Evolutionary conservation across 2,329 filamentous ascomycete genomes (phyloP), one percentile per base, ranked within the genome.

Genomic region (Diplodia scrobiculata): DNA sequence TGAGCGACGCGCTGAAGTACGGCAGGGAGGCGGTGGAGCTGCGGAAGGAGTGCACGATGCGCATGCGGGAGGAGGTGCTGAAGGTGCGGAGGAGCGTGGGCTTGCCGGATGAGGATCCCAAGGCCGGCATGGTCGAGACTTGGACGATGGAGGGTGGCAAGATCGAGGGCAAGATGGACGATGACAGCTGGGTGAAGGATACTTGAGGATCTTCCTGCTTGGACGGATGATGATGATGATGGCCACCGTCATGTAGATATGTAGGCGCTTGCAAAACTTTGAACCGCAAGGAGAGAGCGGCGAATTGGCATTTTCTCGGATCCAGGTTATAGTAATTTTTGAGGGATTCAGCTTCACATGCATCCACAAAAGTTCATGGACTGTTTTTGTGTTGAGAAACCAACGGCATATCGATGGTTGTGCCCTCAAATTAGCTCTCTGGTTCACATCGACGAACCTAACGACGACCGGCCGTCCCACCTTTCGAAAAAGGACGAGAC

Each of bases 71-170:
- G 65, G 90, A 96, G 75, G 89, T 99, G 2, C 78, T 94, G 62
- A 91, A 91, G 72, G 83, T 98, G 25, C 84, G 94, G 68, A 83
- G 86, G 69, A 84, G 84, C 52, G 80, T 90, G 67, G 93, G 92
- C 0, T 86, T 90, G 68, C 85, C 90, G 0, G 92, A 96, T 67
- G 89, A 96, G 70, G 91, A 96, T 71, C 88, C 90, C 0, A 88
- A 90, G 38, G 55, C 50, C 55, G 89, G 87, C 9, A 79, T 93
- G 32, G 91, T 90, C 0, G 91, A 94, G 77, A 97, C 92, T 1
- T 98, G 91, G 89, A 81, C 84, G 41, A 77, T 79, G 69, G 86
- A 86, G 72, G 85, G 85, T 0, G 76, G 75, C 0, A 81, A 80
- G 68, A 74, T 77, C 38, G 84, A 85, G 70, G 86, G 86, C 2